These are phyloP conservation scores for Mycena kentingensis DNA, from an alignment of 768 basidiomycete species.

Conservation along the genomic window DNA sequence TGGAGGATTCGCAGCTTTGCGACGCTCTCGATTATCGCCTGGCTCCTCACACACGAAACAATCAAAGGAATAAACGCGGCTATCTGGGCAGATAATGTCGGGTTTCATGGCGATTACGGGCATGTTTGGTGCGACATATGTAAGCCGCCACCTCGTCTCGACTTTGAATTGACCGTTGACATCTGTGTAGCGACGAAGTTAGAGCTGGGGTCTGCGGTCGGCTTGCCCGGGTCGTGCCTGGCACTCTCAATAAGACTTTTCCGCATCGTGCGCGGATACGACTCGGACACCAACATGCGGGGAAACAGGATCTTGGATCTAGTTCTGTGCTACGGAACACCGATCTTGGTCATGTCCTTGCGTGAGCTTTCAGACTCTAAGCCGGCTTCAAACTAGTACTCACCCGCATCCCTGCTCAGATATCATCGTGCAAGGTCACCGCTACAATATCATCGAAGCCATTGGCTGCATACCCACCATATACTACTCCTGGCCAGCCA, in stretches of 20 bases:
- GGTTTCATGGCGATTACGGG: slow-evolving; percentile 8
- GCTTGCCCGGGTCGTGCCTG: background rate
- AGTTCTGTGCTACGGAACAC: slow-evolving; percentile 30
- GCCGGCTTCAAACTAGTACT: background rate
- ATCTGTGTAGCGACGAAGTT: background rate
- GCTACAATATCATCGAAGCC: slow-evolving; percentile 38
- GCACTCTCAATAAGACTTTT: background rate
- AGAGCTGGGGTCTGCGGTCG: background rate
- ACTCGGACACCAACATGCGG: background rate
- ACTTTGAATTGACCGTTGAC: no score
- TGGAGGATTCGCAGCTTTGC: slow-evolving; percentile 31
- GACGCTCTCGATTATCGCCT: slow-evolving; percentile 33
- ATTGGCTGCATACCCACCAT: slow-evolving; percentile 33
- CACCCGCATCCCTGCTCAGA: slow-evolving; percentile 14
- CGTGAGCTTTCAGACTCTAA: slow-evolving; percentile 26
- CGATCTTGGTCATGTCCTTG: slow-evolving; percentile 35
- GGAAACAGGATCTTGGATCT: slow-evolving; percentile 8
- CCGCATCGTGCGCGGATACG: background rate
- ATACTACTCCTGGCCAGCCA: slow-evolving; percentile 24
- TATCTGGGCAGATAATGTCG: slow-evolving; percentile 40
- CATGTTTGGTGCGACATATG: slow-evolving; percentile 48
- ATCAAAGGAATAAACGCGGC: slow-evolving; percentile 40
- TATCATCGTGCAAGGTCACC: slow-evolving; percentile 33
- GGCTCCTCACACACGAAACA: slow-evolving; percentile 34
- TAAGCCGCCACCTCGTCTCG: slow-evolving; percentile 29